Evolutionary conservation across 495 filamentous ascomycete genomes (phyloP).

Genomic region (Penicillium taxi): DNA sequence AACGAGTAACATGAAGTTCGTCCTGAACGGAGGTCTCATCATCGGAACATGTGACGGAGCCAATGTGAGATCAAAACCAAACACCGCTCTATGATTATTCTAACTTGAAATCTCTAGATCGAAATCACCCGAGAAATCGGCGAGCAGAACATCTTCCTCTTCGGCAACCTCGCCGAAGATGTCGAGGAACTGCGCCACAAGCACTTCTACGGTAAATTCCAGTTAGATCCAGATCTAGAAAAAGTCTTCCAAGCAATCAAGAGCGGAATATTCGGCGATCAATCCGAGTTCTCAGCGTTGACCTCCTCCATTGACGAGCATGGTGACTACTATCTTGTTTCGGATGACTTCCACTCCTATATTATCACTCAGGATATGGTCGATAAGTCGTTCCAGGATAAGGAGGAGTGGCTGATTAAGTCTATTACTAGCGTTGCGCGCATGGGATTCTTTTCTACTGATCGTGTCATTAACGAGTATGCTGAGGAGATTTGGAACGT

Average conservation of each 20-base stretch:
- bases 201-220: constrained; percentile 74
- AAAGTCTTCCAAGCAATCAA: constrained; percentile 81
- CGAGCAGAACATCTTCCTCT: constrained; percentile 96
- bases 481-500: constrained; percentile 95
- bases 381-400: constrained; percentile 81
- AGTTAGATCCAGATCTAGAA: constrained; percentile 64
- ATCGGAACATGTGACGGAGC: constrained; percentile 98
- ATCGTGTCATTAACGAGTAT: constrained; percentile 97
- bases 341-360: constrained; percentile 93
- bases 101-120: constrained; percentile 46
- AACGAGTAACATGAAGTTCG: constrained; percentile 95
- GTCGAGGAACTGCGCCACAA: constrained; percentile 92
- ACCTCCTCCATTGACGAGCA: constrained; percentile 79
- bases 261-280: constrained; percentile 66
- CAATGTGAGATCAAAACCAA: constrained; percentile 58
- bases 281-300: constrained; percentile 66
- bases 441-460: constrained; percentile 96
- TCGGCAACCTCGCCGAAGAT: constrained; percentile 92
- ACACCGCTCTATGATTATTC: neutral
- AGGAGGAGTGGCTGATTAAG: constrained; percentile 87
- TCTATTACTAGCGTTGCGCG: constrained; percentile 76
- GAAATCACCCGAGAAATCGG: constrained; percentile 97
- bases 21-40: constrained; percentile 91
- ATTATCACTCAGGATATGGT: constrained; percentile 81
- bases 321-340: constrained; percentile 95